Conservation (phyloP, 176 grass and related monocot genomes). For the Urochloa ruziziensis region DNA sequence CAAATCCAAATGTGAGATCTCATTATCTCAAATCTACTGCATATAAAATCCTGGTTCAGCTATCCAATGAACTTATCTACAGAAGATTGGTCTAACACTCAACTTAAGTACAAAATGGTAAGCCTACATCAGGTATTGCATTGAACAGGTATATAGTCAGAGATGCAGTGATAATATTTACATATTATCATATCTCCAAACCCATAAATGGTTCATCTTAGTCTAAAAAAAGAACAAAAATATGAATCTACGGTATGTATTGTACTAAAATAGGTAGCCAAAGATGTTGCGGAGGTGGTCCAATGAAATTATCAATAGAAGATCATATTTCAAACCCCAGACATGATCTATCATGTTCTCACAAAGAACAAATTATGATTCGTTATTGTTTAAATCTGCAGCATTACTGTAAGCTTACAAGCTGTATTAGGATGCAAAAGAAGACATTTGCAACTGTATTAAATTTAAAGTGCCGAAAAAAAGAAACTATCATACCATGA, state of each 20-base stretch:
- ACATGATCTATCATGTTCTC: neutral
- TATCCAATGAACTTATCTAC: neutral
- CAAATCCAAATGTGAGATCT: neutral
- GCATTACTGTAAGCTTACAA: neutral
- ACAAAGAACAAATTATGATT: neutral
- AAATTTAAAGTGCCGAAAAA: neutral
- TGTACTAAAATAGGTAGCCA: neutral
- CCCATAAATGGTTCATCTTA: neutral
- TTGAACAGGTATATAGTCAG: neutral
- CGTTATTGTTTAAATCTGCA: neutral
- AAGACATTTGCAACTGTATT: neutral
- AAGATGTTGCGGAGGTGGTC: neutral
- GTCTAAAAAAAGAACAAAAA: neutral
- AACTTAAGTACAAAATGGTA: neutral
- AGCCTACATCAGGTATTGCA: neutral
- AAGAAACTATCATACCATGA: neutral
- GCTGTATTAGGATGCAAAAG: no score
- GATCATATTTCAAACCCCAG: neutral
- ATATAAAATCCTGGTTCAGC: neutral
- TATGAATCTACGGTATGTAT: neutral
- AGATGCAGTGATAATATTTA: neutral
- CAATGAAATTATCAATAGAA: neutral
- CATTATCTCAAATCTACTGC: neutral
- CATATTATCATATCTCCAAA: neutral
- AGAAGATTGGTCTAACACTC: neutral